Evolutionary conservation across 2,329 filamentous ascomycete genomes (phyloP), one percentile per base, ranked within the genome.

Genomic region (Penicillium corylophilum): DNA sequence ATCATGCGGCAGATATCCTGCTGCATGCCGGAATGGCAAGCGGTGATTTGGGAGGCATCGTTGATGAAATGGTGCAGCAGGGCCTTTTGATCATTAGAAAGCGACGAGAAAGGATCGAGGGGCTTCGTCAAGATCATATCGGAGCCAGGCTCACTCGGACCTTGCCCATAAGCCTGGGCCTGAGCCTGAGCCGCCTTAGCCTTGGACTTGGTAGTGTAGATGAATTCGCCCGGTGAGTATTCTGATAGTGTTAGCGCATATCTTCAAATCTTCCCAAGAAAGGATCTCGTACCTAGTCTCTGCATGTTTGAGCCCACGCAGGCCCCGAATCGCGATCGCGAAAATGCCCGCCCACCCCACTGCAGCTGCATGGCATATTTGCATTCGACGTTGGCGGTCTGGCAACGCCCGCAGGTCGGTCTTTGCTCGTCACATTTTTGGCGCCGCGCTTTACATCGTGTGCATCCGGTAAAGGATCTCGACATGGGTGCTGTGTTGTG

Each of bases 381-480:
- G 58, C 72, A 74, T 45, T 66, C 63, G 44, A 63, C 62, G 28
- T 64, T 66, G n/a, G 72, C 71, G 39, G 63, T 57, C 58, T 66
- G 63, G 56, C 73, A 76, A 51, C 73, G 69, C 12, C 66, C 65
- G 61, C 74, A 77, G 44, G 57, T 64, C 23, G 74, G 74, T 51
- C 68, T 68, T 46, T 66, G 63, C 60, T 76, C 74, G 54, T 76
- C 73, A 62, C 74, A 76, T 71, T 76, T 76, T 55, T 76, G 71
- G 47, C 74, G 70, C 33, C 74, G 71, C 44, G 68, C 64, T 63
- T 74, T 75, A 70, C 73, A 75, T 61, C 73, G 67, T 55, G 69
- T 70, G 63, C 73, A 75, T n/a, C 73, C 73, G 45, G 65, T 69
- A 45, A 74, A 72, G 10, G 73, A 75, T 55, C 72, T 70, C 60